Evolutionary conservation across 495 filamentous ascomycete species (phyloP).

Genomic region (Corynascus novoguineensis): DNA sequence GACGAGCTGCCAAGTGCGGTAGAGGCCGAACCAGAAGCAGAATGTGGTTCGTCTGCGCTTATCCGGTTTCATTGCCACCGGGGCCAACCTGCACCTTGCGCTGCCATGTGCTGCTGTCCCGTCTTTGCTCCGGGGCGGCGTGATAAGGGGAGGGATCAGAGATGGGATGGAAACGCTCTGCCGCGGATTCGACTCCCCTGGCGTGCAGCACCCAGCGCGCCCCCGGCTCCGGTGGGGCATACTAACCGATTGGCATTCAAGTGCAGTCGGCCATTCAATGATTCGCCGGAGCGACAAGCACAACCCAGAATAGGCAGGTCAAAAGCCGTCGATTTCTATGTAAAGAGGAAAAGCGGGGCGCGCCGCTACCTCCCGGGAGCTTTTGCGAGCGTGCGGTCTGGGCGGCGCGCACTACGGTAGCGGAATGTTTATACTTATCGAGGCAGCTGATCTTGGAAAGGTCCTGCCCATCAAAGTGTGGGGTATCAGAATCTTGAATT

Average conservation of each 20-base stretch:
- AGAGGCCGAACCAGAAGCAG: conserved; percentile 10
- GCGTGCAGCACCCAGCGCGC: not conserved
- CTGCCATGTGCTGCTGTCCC: conserved; percentile 14
- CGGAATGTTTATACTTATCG: too few relatives aligned
- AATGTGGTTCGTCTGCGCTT: conserved; percentile 7
- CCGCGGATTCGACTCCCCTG: not conserved
- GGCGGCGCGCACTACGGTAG: too few relatives aligned
- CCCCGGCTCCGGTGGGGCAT: not conserved
- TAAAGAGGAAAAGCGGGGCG: not conserved
- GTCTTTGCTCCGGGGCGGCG: not conserved
- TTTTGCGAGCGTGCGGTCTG: not conserved
- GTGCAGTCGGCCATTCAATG: not conserved
- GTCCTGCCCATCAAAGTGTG: too few relatives aligned
- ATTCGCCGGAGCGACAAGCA: conserved; percentile 15
- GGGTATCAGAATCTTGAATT: too few relatives aligned
- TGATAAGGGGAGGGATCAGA: conserved; percentile 12
- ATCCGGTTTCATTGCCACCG: conserved; percentile 5
- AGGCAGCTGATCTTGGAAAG: too few relatives aligned
- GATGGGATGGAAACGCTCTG: conserved; percentile 12
- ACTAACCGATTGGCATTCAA: not conserved
- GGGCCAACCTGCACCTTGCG: not conserved
- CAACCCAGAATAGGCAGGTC: conserved; percentile 19
- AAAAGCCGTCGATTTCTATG: not conserved
- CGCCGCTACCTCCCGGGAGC: not conserved
- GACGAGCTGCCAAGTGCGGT: conserved; percentile 3